A percentile compares a stretch with the other conserved stretches of the same genome.
These are phyloP conservation scores for Phytophthora chlamydospora DNA, from an alignment of 352 stramenopile genomes.

Conservation along the genomic window DNA sequence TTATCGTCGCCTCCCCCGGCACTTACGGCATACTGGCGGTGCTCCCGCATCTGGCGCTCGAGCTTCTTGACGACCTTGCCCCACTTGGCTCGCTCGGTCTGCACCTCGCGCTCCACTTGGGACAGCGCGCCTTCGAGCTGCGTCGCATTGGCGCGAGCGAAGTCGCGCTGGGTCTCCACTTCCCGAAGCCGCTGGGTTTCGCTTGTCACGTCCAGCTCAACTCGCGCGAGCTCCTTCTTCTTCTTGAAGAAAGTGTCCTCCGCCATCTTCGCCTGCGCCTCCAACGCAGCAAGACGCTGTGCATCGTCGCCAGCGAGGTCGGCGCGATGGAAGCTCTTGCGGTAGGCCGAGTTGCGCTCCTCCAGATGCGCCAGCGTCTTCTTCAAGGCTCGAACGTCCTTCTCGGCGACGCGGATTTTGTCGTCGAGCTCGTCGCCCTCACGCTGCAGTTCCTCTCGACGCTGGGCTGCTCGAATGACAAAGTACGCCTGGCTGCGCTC, in stretches of 20 bases:
- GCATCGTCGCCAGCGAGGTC: constrained; percentile 89
- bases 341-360: constrained; percentile 93
- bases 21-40: constrained; percentile 48
- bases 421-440: constrained; percentile 96
- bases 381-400: constrained; percentile 93
- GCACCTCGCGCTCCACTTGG: constrained; percentile 79
- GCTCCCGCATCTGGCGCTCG: constrained; percentile 66
- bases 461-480: constrained; percentile 95
- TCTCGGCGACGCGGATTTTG: constrained; percentile 93
- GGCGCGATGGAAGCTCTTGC: constrained; percentile 92
- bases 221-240: constrained; percentile 94
- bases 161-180: constrained; percentile 71
- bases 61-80: constrained; percentile 77
- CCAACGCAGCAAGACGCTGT: constrained; percentile 83
- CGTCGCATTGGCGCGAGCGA: constrained; percentile 62
- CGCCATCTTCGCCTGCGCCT: constrained; percentile 87
- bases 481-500: constrained; percentile 94
- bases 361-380: constrained; percentile 94
- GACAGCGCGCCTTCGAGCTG: constrained; percentile 64
- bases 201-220: constrained; percentile 86
- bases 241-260: constrained; percentile 92
- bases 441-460: constrained; percentile 94
- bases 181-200: constrained; percentile 71
- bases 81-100: constrained; percentile 69
- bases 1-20: constrained; percentile 20